These are phyloP conservation scores for Stenocarpella maydis DNA, from an alignment of 2,329 filamentous ascomycete genomes.

Conservation along the genomic window DNA sequence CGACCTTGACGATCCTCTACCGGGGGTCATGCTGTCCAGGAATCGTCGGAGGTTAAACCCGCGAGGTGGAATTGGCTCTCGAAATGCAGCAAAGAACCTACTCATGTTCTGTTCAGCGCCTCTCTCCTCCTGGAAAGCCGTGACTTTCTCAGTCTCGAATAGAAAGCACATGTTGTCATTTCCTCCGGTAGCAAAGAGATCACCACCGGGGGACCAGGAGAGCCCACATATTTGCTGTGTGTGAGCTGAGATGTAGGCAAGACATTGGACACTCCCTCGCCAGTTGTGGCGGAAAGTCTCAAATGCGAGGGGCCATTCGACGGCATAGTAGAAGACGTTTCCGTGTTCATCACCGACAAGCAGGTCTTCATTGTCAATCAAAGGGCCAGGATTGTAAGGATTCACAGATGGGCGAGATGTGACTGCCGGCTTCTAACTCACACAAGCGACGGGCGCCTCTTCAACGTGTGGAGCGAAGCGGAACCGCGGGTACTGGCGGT, in stretches of 20 bases:
- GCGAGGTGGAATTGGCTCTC: constrained; percentile 33
- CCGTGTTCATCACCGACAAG: constrained; percentile 86
- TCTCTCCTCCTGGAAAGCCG: constrained; percentile 40
- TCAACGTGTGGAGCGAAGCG: constrained; percentile 70
- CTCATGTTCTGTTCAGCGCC: constrained; percentile 22
- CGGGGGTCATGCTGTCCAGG: background rate
- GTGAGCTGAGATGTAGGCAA: constrained; percentile 81
- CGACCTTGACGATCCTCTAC: background rate
- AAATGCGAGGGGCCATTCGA: constrained; percentile 81
- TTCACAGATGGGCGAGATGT: constrained; percentile 62
- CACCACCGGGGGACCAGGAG: constrained; percentile 82
- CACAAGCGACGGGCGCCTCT: constrained; percentile 73
- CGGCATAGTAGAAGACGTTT: constrained; percentile 84
- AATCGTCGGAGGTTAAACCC: constrained; percentile 11
- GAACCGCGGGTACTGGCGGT: constrained; percentile 61
- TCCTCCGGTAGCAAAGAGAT: constrained; percentile 83
- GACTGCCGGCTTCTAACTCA: constrained; percentile 78
- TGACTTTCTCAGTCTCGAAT: constrained; percentile 73
- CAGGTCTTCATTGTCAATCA: constrained; percentile 80
- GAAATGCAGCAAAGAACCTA: constrained; percentile 26
- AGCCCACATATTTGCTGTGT: constrained; percentile 92
- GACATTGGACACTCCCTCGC: constrained; percentile 79
- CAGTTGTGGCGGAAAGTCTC: constrained; percentile 73
- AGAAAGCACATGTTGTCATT: constrained; percentile 92
- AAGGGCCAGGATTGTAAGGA: constrained; percentile 53